Conservation (phyloP, 169 alveolate genomes). For the Plasmodium knowlesi region DNA sequence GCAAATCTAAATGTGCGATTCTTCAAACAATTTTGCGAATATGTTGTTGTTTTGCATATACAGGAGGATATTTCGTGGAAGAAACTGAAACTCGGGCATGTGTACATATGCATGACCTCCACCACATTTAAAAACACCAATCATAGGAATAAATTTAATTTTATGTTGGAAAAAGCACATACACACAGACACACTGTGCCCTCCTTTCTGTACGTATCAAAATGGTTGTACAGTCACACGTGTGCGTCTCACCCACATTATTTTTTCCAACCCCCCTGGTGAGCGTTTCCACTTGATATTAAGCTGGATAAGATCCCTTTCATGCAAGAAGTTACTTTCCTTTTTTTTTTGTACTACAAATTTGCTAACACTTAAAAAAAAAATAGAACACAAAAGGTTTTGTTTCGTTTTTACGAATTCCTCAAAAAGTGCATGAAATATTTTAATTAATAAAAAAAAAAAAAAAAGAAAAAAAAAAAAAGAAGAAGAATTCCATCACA, state of each 20-base stretch:
- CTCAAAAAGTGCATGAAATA: not conserved
- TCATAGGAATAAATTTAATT: not conserved
- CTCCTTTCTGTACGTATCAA: not conserved
- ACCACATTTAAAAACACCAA: not conserved
- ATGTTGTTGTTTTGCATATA: not conserved
- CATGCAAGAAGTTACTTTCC: not conserved
- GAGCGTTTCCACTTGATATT: not conserved
- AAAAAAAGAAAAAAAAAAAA: not conserved
- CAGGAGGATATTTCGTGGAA: not conserved
- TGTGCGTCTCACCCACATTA: not conserved
- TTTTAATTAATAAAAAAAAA: not conserved
- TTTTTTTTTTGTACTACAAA: not conserved
- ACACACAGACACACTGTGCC: not conserved
- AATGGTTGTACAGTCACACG: not conserved
- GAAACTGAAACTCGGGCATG: not conserved
- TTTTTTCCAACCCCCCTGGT: not conserved
- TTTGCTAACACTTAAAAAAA: not conserved
- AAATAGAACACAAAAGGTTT: not conserved
- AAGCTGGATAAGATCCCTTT: not conserved
- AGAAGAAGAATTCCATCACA: not conserved
- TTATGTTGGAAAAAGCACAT: not conserved
- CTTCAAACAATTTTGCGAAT: not conserved
- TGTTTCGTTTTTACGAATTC: not conserved
- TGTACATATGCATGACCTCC: not conserved
- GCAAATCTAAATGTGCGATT: not conserved